Conservation (phyloP, 108 stramenopile species). For the Aurantiochytrium sp. region DNA sequence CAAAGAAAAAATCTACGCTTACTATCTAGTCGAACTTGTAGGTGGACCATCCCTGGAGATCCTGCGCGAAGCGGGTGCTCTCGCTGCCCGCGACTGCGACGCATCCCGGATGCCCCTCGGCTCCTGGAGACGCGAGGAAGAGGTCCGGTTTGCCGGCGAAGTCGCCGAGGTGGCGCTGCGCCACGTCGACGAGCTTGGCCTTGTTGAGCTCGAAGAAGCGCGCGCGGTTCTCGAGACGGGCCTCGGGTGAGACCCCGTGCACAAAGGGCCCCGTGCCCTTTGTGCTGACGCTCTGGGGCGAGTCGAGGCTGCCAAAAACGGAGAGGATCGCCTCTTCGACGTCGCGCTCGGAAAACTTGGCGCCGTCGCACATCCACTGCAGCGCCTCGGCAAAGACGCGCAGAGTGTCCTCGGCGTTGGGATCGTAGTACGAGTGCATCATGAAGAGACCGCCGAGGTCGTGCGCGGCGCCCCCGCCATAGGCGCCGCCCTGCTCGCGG, state of each 20-base stretch:
- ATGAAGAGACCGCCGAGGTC: background rate
- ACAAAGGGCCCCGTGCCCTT: slow-evolving; percentile 22
- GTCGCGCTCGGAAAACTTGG: background rate
- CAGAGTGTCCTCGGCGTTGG: slow-evolving; percentile 13
- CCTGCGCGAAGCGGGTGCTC: background rate
- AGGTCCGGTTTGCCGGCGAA: background rate
- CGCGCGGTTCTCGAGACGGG: background rate
- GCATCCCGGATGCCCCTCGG: background rate
- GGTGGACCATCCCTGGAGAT: background rate
- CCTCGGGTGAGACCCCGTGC: background rate
- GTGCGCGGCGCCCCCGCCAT: slow-evolving; percentile 14
- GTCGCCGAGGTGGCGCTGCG: background rate
- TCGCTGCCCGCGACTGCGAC: slow-evolving; percentile 3
- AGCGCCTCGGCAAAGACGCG: background rate
- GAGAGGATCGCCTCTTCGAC: slow-evolving; percentile 13
- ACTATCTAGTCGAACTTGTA: background rate
- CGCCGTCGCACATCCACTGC: background rate
- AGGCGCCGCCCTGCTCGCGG: slow-evolving; percentile 17
- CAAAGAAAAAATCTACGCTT: background rate
- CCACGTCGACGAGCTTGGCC: background rate
- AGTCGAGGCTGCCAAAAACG: slow-evolving; percentile 17
- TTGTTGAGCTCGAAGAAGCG: slow-evolving; percentile 18
- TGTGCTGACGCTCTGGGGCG: background rate
- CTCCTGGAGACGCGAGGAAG: background rate
- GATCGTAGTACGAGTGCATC: slow-evolving; percentile 20